phyloP scores from a whole-genome alignment of 78 protist genomes.

The Trichosphaerium sp. region DNA sequence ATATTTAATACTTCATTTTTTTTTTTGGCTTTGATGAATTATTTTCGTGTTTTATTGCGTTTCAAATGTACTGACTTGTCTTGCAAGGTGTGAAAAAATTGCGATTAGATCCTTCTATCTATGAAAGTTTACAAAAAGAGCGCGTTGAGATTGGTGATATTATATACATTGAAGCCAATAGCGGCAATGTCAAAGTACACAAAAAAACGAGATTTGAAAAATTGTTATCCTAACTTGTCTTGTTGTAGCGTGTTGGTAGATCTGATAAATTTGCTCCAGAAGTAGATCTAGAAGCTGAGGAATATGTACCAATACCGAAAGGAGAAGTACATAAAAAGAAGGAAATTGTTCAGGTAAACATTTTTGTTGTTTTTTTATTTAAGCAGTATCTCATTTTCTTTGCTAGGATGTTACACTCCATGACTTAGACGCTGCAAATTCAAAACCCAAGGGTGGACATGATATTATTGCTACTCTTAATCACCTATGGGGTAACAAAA shows the following conservation, averaged over 20 bases:
- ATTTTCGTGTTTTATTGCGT: no score
- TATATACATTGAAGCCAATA: conserved; percentile 94
- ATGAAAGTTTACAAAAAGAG: conserved; percentile 96
- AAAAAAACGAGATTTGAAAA: background rate
- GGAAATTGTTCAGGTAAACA: conserved; percentile 80
- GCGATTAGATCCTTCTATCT: conserved; percentile 93
- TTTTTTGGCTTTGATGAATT: no score
- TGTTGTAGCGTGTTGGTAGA: conserved; percentile 86
- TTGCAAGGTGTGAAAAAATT: conserved; percentile 92
- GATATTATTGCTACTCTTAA: conserved; percentile 96
- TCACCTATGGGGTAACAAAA: conserved; percentile 87
- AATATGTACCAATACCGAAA: conserved; percentile 99
- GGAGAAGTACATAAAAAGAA: conserved; percentile 98
- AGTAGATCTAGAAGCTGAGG: conserved; percentile 96
- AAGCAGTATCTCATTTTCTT: no score
- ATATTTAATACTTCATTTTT: background rate
- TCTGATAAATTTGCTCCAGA: conserved; percentile 92
- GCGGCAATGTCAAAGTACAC: conserved; percentile 85
- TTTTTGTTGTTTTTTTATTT: no score
- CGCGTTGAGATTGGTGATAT: conserved; percentile 93
- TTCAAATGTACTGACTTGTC: no score
- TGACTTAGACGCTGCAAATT: conserved; percentile 98
- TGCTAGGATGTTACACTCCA: conserved; percentile 98
- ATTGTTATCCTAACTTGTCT: no score
- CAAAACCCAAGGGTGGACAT: conserved; percentile 92